Evolutionary conservation across 2,329 filamentous ascomycete species (phyloP), one percentile per base, ranked within the genome.

Genomic region (Sclerotinia borealis): DNA sequence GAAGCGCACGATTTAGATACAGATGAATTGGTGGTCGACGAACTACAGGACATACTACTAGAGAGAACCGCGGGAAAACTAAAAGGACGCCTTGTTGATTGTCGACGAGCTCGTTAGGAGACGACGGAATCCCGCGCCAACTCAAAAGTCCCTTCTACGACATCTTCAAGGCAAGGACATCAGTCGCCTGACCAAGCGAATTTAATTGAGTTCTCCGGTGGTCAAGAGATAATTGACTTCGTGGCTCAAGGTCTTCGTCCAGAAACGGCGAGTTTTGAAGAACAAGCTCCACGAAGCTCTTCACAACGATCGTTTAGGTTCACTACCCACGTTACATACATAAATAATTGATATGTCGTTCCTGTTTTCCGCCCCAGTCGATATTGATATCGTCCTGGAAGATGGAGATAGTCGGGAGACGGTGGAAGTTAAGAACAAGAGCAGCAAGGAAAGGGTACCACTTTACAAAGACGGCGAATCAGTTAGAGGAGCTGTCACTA

Each of bases 391-490:
- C 75, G 92, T 98, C 72, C 91, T 99, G 72, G 92, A 97, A 74
- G 92, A 97, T 79, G 87, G 88, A 76, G 95, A 98, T 79, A 91
- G 96, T 72, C 89, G 95, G 74, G 87, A 92, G 72, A 96, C 95
- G 79, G 92, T 99, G 68, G 95, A 99, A 76, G 91, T 96, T 79
- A 96, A 96, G 84, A 95, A 98, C 80, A 98, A 98, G 87, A 96
- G 93, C 80, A 87, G 93, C 71, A 90, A 93, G 74, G 95, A 99
- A 66, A 96, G 97, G 80, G 93, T 93, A 55, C 95, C 95, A 65
- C 83, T 99, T 67, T 99, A 96, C 77, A 93, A 96, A 83, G 95
- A 99, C 75, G 95, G 96, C 71, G 95, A 99, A 81, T 97, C 93
- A 48, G 93, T 99, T 74, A 97, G 96, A 81, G 95, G 93, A 73